Conservation (phyloP, 768 basidiomycete genomes). For the Hygrophoropsis aurantiaca region DNA sequence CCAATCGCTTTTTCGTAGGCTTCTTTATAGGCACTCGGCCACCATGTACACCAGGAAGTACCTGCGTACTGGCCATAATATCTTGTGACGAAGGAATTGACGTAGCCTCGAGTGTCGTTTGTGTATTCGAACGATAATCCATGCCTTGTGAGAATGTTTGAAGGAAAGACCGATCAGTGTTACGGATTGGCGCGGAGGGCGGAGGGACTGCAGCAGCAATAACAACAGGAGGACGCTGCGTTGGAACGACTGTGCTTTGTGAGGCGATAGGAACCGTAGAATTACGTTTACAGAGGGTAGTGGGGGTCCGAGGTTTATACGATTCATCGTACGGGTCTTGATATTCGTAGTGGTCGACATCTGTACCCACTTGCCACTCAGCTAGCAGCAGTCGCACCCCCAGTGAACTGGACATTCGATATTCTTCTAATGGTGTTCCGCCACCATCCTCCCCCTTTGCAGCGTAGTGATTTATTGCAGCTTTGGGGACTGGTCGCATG, state of each 20-base stretch:
- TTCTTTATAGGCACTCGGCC: conserved; percentile 59
- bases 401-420: conserved; percentile 35
- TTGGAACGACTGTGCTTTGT: conserved; percentile 21
- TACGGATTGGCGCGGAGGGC: conserved; percentile 8
- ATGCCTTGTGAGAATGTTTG: neutral
- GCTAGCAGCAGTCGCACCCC: conserved; percentile 65
- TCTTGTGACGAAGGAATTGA: conserved; percentile 38
- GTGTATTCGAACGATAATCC: conserved; percentile 15
- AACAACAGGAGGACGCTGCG: conserved; percentile 40
- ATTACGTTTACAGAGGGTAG: conserved; percentile 13
- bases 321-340: conserved; percentile 51
- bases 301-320: conserved; percentile 15
- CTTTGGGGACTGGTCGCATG: conserved; percentile 48
- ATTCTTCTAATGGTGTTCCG: conserved; percentile 8
- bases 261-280: neutral
- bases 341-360: conserved; percentile 52
- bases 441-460: conserved; percentile 22
- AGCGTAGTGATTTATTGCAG: conserved; percentile 23
- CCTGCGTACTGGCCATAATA: conserved; percentile 62
- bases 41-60: conserved; percentile 69
- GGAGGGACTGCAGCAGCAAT: conserved; percentile 29
- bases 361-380: conserved; percentile 63
- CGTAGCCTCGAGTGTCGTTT: conserved; percentile 7
- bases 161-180: conserved; percentile 3
- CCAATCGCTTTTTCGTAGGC: conserved; percentile 61